A percentile compares a stretch with the other conserved stretches of the same genome.
phyloP scores from a whole-genome alignment of 306 rosid species.

The Vachellia collinsii region DNA sequence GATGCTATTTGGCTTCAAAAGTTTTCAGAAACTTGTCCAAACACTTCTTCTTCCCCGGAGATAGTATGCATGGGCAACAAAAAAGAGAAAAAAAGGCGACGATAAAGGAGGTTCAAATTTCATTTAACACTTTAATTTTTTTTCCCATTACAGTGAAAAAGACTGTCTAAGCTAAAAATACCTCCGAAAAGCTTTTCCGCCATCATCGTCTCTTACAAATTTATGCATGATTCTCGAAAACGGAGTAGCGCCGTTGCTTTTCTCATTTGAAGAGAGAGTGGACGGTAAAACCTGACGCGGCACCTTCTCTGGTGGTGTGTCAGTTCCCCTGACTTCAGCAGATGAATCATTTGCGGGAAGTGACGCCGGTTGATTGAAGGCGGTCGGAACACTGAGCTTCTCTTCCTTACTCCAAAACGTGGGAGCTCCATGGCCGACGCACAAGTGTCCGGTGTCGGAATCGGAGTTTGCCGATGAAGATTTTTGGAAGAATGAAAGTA shows the following conservation, averaged over 20 bases:
- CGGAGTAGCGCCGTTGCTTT: slow-evolving; percentile 47
- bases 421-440: slow-evolving; percentile 24
- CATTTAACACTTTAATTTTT: background rate
- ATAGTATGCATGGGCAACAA: background rate
- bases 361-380: slow-evolving; percentile 30
- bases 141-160: background rate
- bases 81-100: background rate
- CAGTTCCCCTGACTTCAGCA: slow-evolving; percentile 72
- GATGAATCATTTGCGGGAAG: slow-evolving; percentile 33
- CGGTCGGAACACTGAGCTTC: slow-evolving; percentile 17
- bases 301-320: slow-evolving; percentile 95
- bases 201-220: slow-evolving; percentile 63
- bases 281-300: slow-evolving; percentile 70
- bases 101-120: background rate
- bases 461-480: slow-evolving; percentile 45
- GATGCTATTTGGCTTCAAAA: background rate
- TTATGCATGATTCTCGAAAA: slow-evolving; percentile 88
- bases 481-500: slow-evolving; percentile 76
- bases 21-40: background rate
- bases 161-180: background rate
- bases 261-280: slow-evolving; percentile 34
- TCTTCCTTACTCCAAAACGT: slow-evolving; percentile 34
- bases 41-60: background rate
- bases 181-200: slow-evolving; percentile 51
- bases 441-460: slow-evolving; percentile 35